Conservation (phyloP, 257 asterid genomes). For the Verbascum thapsus region DNA sequence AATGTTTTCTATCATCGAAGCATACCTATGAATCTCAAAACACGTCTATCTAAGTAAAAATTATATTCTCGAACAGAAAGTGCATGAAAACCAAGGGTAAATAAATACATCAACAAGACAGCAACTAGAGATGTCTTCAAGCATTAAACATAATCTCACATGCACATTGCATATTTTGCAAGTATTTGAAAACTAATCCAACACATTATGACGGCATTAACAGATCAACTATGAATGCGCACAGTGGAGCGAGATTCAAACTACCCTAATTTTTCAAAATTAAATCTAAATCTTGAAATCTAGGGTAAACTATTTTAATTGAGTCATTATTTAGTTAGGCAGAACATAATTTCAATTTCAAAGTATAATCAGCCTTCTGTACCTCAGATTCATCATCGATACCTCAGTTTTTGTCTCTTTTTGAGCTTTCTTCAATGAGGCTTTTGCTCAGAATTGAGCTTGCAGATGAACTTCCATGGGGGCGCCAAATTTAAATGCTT, state of each 20-base stretch:
- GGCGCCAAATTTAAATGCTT: slow-evolving; percentile 61
- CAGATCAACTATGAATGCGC: not conserved
- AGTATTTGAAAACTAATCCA: no score
- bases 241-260: no score
- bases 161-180: no score
- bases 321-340: not conserved
- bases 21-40: not conserved
- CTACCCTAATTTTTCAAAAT: no score
- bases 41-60: not conserved
- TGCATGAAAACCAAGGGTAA: no score
- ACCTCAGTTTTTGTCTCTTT: no score
- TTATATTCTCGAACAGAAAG: no score
- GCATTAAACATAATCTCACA: no score
- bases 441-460: slow-evolving; percentile 52
- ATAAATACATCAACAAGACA: no score
- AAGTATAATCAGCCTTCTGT: slow-evolving; percentile 7
- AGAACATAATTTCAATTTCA: not conserved
- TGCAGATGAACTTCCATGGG: slow-evolving; percentile 47
- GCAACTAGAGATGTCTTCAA: no score
- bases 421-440: slow-evolving; percentile 44
- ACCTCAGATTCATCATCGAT: slow-evolving; percentile 46
- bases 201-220: not conserved
- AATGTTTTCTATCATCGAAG: not conserved
- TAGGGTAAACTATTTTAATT: not conserved
- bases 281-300: not conserved